Base-by-base conservation (phyloP, 306 rosid species). In the Lathyrus sativus region DNA sequence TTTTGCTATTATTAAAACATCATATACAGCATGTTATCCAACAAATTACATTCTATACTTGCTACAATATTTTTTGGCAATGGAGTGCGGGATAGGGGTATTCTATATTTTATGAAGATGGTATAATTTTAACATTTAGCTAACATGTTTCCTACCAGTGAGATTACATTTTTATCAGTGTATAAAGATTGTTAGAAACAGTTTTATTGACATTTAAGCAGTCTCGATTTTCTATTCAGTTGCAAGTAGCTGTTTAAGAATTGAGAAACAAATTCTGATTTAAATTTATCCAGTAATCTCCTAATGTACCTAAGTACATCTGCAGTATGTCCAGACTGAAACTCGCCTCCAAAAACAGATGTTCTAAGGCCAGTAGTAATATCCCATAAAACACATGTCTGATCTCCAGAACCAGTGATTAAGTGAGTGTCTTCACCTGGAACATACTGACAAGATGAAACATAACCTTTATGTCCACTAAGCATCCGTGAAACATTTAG, bases 291-390 rank as follows among this genome's bases (percentile, higher is more conserved):
- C 53, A 45, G 41, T 28, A 72, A 80, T 70, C 62, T 57, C 35
- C 72, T 33, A 7, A 45, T 53, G 64, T 87, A 92, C 98, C 98
- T 90, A 22, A 79, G 81, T 74, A 93, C 95, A 73, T 93, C 98
- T 51, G 87, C 86, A 69, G 96, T 85, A 68, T 93, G 98, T 54
- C 98, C 98, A 4, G 97, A 93, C 85, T 93, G 98, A 90, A 93
- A 93, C 82, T 93, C 97, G 68, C 97, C 98, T 24, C 98, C 98
- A 26, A 93, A 93, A 67, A 90, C 97, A 70, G 98, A 88, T 22
- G 98, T 88, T 77, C 90, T 80, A 37, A 93, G 97, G 72, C 98
- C 98, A 1, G 97, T 90, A 33, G 96, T 85, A 72, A 90, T 85
- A 84, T 93, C 98, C 98, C 98, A 93, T 69, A 93, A 85, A 55